Base-by-base conservation (phyloP, 2,329 filamentous ascomycete species). In the Anthostomella pinea region DNA sequence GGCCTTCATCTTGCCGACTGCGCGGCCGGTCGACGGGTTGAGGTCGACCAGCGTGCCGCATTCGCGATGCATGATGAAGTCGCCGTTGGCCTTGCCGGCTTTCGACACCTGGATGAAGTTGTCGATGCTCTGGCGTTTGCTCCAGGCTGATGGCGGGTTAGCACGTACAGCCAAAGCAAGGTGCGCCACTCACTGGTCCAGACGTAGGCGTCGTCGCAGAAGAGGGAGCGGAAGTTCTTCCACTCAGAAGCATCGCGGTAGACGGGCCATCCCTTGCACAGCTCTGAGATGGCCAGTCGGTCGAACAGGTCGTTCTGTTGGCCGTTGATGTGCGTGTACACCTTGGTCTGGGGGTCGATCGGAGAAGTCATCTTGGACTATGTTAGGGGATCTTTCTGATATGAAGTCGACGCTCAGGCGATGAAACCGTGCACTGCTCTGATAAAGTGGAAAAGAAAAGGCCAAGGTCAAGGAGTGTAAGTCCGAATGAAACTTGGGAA, bases 51-150 rank as follows among this genome's bases (percentile, higher is more conserved):
- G 51, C 0, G 68, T 72, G 25, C 70, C 69, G 53, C 67, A 71
- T 48, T 72, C 69, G 39, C 73, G 72, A 53, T 78, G 74, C 70
- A 75, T 73, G 57, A 77, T 77, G 58, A 75, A 76, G 33, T 67
- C 72, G 13, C 73, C 72, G 8, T 61, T 59, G 16, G 66, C 59
- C 55, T 75, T 74, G 38, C 72, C 73, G 7, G 60, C 55, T 44
- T 74, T 67, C 9, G 72, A 77, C 31, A 69, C 64, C 14, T 56
- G 44, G 47, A 75, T 73, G 53, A 75, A 74, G 40, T 65, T 63
- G 43, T 69, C 67, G 39, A 69, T 62, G 13, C 48, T 49, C 23
- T 61, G 61, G 19, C 60, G 58, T 29, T 63, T 68, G 38, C 63
- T 68, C 70, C 69, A 73, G 31, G 70, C 70, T 73, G 38, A 9